Base-by-base conservation (phyloP, 1,284 basidiomycete species). In the Ganoderma meredithae region DNA sequence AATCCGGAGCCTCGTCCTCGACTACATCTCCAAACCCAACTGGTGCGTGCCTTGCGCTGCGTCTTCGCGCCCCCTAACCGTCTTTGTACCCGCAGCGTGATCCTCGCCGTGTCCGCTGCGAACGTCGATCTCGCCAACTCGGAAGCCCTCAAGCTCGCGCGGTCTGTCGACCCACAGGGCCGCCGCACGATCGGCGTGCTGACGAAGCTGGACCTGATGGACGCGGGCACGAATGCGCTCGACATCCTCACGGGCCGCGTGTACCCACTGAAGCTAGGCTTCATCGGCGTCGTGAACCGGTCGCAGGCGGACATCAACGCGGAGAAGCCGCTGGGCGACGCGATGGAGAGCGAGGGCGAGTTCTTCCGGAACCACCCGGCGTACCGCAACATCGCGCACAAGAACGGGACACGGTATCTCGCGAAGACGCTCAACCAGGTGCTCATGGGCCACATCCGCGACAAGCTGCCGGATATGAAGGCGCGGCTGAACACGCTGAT, bases 391-490 rank as follows among this genome's bases (percentile, higher is more conserved):
- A 96, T 99, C 74, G 90, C 97, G 4, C 96, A 98, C 80, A 95
- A 97, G 78, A 98, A 98, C 76, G 98, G 98, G 36, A 99, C 98
- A 2, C 95, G 92, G 79, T 98, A 95, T 80, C 84, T 99, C 49
- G 95, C 97, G 33, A 96, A 96, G 83, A 95, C 95, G 12, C 85
- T 99, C 70, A 99, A 99, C 78, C 92, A 95, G 83, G 97, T 98
- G 49, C 83, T 99, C 69, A 93, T 99, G 90, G 95, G 95, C 81
- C 98, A 99, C 80, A 99, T 99, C 74, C 90, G 98, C 66, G 98
- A 99, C 78, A 99, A 99, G 82, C 85, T 99, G 49, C 98, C 98
- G 0, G 98, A 99, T 81, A 99, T 99, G 98, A 99, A 99, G 81
- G 98, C 98, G 15, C 88, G 97, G 22, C 83, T 99, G 72, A 99